These are phyloP conservation scores for Suillus lakei DNA, from an alignment of 768 basidiomycete genomes.

Conservation along the genomic window DNA sequence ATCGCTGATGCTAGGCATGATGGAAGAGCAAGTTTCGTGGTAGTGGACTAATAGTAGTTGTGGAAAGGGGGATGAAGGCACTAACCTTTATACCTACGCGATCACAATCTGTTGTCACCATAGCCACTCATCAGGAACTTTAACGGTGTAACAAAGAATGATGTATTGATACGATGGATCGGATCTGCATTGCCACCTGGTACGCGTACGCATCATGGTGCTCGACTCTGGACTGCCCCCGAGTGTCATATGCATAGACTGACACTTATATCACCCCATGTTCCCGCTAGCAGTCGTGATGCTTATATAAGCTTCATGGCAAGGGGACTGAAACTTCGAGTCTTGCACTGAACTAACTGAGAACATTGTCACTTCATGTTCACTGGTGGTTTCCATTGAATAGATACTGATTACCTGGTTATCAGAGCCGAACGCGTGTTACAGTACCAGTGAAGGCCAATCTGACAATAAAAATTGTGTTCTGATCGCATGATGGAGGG, in stretches of 20 bases:
- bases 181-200: background rate
- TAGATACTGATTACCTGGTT: background rate
- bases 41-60: background rate
- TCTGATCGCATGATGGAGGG: no score
- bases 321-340: background rate
- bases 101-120: background rate
- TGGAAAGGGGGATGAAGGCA: background rate
- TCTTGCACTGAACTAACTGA: background rate
- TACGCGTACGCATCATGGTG: background rate
- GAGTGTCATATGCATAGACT: background rate
- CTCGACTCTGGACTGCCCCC: background rate
- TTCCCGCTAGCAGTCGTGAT: background rate
- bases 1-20: constrained; percentile 45
- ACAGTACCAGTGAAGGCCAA: no score
- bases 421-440: background rate
- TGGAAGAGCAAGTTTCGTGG: background rate
- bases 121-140: background rate
- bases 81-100: background rate
- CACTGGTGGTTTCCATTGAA: background rate
- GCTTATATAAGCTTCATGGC: background rate
- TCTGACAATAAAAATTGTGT: background rate
- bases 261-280: background rate
- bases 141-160: background rate
- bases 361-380: background rate
- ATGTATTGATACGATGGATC: background rate